Conservation (phyloP, 176 grass and related monocot species). For the Aegilops umbellulata region DNA sequence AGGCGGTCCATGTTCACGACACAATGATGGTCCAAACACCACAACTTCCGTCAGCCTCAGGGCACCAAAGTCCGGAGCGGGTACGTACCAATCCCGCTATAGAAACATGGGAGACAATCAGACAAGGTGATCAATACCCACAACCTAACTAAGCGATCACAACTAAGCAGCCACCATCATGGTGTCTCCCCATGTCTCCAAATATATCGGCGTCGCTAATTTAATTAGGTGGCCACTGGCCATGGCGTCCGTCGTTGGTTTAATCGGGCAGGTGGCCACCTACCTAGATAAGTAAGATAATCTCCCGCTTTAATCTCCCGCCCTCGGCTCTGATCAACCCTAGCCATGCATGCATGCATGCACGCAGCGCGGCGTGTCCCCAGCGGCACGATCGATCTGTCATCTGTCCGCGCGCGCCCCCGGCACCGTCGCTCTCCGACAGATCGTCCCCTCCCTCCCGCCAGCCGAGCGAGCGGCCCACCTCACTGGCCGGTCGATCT, state of each 20-base stretch:
- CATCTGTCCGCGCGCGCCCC: background rate
- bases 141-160: slow-evolving; percentile 4
- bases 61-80: background rate
- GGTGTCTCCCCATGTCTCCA: slow-evolving; percentile 13
- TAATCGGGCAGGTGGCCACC: background rate
- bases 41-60: background rate
- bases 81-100: background rate
- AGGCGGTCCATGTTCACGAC: background rate
- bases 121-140: slow-evolving; percentile 18
- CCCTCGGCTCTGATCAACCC: background rate
- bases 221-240: background rate
- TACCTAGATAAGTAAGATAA: background rate
- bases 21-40: slow-evolving; percentile 21
- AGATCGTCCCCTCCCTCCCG: background rate
- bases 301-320: background rate
- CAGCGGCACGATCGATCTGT: background rate
- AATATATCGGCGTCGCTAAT: background rate
- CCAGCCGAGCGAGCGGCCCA: background rate
- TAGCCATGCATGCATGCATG: background rate
- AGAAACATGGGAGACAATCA: slow-evolving; percentile 20
- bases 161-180: slow-evolving; percentile 30
- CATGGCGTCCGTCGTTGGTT: too few species aligned
- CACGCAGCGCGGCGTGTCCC: slow-evolving; percentile 33
- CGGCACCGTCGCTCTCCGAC: slow-evolving; percentile 48
- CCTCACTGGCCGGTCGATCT: background rate